phyloP scores from a whole-genome alignment of 2,329 filamentous ascomycete genomes.

The Fusarium annulatum region DNA sequence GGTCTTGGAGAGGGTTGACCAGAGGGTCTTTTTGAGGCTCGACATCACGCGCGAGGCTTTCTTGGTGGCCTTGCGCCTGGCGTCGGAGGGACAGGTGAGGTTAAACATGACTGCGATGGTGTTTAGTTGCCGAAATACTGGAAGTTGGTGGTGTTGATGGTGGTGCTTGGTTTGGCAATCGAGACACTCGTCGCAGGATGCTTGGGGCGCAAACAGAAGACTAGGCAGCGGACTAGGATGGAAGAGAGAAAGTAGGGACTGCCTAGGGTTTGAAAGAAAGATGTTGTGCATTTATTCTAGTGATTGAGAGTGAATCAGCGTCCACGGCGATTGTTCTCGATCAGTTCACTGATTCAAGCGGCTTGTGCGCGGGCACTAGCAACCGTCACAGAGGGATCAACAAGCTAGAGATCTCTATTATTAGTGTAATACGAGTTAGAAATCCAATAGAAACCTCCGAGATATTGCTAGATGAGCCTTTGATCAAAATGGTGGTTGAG shows the following conservation, averaged over 20 bases:
- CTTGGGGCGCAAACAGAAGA: not conserved
- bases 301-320: not conserved
- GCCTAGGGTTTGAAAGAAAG: not conserved
- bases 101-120: not conserved
- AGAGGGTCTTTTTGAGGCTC: not conserved
- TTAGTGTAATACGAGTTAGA: fast-evolving
- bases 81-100: not conserved
- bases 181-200: not conserved
- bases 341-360: not conserved
- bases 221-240: not conserved
- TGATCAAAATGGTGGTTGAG: not conserved
- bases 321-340: not conserved
- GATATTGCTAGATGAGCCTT: too few relatives aligned
- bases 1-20: not conserved
- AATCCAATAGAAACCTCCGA: fast-evolving
- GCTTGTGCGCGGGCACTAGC: not conserved
- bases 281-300: not conserved
- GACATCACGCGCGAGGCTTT: not conserved
- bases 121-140: too few relatives aligned
- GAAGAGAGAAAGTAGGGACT: not conserved
- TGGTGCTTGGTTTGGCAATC: not conserved
- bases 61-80: not conserved
- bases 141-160: not conserved
- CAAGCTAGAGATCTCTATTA: too few relatives aligned
- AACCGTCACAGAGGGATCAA: fast-evolving